Evolutionary conservation across 1,284 basidiomycete species (phyloP).

Genomic region (Coniferiporia sulphurascens): DNA sequence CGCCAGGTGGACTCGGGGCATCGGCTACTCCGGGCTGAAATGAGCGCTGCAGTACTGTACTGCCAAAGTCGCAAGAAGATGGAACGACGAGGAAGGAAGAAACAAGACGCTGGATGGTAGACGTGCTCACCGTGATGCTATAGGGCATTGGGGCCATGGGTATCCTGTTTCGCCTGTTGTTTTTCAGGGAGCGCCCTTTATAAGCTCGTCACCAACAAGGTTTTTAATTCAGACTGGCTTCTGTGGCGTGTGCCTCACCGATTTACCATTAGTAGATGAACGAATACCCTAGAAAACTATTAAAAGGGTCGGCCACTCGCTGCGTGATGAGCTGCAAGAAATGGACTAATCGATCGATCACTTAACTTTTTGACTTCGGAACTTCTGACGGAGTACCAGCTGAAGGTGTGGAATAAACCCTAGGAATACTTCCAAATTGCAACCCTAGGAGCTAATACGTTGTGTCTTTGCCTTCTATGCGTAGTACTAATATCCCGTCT

Average conservation of each 20-base stretch:
- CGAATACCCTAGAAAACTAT: background rate
- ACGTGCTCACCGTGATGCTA: too few relatives aligned
- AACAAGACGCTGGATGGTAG: background rate
- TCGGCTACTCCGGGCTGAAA: slow-evolving; percentile 7
- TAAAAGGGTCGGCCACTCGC: background rate
- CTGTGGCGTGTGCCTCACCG: background rate
- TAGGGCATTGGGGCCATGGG: too few relatives aligned
- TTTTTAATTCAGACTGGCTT: background rate
- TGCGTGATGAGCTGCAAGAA: background rate
- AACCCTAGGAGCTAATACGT: background rate
- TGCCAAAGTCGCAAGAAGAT: background rate
- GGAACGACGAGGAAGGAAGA: background rate
- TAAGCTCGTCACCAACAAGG: background rate
- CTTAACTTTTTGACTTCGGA: background rate
- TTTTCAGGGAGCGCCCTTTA: background rate
- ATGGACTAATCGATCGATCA: background rate
- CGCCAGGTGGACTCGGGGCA: slow-evolving; percentile 6
- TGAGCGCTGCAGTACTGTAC: background rate
- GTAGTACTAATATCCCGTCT: background rate
- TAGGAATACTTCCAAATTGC: background rate
- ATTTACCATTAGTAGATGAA: slow-evolving; percentile 1
- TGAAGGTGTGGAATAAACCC: background rate
- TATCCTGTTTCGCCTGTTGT: background rate
- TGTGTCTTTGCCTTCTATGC: background rate
- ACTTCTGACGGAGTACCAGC: background rate